phyloP scores from a whole-genome alignment of 441 rosid genomes.

The Raphanus hybrid region DNA sequence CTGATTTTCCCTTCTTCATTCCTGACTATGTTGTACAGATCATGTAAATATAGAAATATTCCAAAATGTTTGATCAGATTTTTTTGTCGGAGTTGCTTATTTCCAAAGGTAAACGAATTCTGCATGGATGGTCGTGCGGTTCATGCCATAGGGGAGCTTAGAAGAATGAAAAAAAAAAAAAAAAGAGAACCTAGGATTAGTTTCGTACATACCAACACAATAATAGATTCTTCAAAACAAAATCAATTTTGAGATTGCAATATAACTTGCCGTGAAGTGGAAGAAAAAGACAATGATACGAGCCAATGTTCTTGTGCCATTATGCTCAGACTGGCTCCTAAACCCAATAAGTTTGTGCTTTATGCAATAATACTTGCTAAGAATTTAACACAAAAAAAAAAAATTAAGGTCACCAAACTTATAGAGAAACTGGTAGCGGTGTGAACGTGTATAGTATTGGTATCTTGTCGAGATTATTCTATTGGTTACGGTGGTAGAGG shows the following conservation, averaged over 20 bases:
- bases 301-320: neutral
- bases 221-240: too few species aligned
- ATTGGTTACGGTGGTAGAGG: neutral
- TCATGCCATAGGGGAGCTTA: neutral
- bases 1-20: neutral
- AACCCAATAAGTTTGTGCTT: too few species aligned
- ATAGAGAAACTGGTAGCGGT: neutral
- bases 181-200: too few species aligned
- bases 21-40: slow-evolving; percentile 1
- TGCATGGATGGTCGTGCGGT: neutral
- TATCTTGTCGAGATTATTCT: neutral
- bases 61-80: neutral
- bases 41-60: neutral
- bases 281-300: neutral
- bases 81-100: neutral
- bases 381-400: too few species aligned
- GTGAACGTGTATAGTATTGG: neutral
- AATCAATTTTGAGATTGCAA: neutral
- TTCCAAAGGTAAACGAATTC: neutral
- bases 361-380: too few species aligned
- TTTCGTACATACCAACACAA: too few species aligned
- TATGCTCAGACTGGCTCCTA: too few species aligned
- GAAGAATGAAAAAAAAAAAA: neutral
- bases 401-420: too few species aligned
- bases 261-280: neutral